Evolutionary conservation across 148 eudicot genomes (phyloP).

Genomic region (Fallopia convolvulus): DNA sequence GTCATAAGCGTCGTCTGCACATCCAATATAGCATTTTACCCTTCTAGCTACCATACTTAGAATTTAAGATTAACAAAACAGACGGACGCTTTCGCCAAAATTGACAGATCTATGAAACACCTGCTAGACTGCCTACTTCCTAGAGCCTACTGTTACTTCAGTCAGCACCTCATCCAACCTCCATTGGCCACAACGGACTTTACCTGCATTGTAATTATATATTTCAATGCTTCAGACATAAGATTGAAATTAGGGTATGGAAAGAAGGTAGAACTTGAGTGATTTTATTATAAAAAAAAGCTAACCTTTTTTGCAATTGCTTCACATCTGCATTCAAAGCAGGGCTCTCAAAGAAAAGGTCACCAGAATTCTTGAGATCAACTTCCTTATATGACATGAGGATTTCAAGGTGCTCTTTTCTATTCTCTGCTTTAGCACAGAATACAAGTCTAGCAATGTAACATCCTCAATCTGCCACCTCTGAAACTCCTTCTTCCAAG

Average conservation of each 20-base stretch:
- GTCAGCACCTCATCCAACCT: background rate
- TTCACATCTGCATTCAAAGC: conserved; percentile 47
- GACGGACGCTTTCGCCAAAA: background rate
- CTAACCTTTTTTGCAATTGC: conserved; percentile 56
- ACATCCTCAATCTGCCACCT: conserved; percentile 91
- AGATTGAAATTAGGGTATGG: background rate
- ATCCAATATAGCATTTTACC: too few relatives aligned
- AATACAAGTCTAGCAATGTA: conserved; percentile 68
- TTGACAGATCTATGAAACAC: background rate
- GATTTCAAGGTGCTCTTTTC: conserved; percentile 62
- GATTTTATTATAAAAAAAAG: background rate
- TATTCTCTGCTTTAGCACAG: conserved; percentile 71
- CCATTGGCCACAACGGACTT: background rate
- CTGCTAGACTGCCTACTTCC: background rate
- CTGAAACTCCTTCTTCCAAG: conserved; percentile 77
- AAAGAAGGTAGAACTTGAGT: background rate
- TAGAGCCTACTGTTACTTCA: background rate
- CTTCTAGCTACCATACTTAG: too few relatives aligned
- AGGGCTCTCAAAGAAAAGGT: conserved; percentile 51
- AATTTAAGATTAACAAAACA: background rate
- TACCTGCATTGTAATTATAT: background rate
- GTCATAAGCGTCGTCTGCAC: too few relatives aligned
- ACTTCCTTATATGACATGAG: conserved; percentile 59
- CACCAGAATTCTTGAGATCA: conserved; percentile 52
- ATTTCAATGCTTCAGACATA: background rate